phyloP scores from a whole-genome alignment of 164 flowering plant species.

The Dillenia suffruticosa region DNA sequence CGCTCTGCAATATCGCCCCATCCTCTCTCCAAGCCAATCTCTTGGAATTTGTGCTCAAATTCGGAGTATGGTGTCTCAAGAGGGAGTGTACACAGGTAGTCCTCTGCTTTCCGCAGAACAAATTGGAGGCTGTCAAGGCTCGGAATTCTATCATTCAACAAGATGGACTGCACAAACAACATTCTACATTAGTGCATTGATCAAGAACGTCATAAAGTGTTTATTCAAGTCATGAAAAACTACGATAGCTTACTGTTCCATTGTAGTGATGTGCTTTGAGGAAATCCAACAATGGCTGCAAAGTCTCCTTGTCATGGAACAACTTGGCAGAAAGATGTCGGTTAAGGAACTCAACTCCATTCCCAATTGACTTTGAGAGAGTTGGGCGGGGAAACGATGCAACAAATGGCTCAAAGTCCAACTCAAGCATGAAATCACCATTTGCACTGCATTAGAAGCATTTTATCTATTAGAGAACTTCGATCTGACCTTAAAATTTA shows the following conservation, averaged over 20 bases:
- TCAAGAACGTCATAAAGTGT: not conserved
- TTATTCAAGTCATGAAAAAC: not conserved
- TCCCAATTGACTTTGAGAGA: constrained; percentile 49
- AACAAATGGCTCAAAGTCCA: constrained; percentile 54
- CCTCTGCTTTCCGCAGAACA: constrained; percentile 36
- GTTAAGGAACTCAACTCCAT: constrained; percentile 43
- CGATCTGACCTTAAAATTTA: too few species aligned
- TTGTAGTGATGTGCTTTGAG: constrained; percentile 7
- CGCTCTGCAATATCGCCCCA: constrained; percentile 63
- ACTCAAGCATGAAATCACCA: constrained; percentile 43
- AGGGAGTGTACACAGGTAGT: constrained; percentile 28
- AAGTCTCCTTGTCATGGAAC: constrained; percentile 20
- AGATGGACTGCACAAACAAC: constrained; percentile 28
- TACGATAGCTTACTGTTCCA: constrained; percentile 4
- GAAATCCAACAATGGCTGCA: constrained; percentile 31
- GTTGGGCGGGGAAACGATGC: constrained; percentile 30
- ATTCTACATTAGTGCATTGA: not conserved
- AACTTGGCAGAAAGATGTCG: constrained; percentile 35
- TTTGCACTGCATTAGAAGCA: constrained; percentile 28
- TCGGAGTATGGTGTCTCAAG: constrained; percentile 32
- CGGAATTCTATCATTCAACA: constrained; percentile 33
- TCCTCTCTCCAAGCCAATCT: constrained; percentile 67
- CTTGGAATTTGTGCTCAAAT: constrained; percentile 49
- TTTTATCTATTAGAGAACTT: too few species aligned
- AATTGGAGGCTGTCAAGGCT: constrained; percentile 25